Percentiles rank a stretch among this genome's conserved stretches.
These are phyloP conservation scores for Rhododendron ovatum DNA, from an alignment of 148 eudicot species.

Conservation along the genomic window DNA sequence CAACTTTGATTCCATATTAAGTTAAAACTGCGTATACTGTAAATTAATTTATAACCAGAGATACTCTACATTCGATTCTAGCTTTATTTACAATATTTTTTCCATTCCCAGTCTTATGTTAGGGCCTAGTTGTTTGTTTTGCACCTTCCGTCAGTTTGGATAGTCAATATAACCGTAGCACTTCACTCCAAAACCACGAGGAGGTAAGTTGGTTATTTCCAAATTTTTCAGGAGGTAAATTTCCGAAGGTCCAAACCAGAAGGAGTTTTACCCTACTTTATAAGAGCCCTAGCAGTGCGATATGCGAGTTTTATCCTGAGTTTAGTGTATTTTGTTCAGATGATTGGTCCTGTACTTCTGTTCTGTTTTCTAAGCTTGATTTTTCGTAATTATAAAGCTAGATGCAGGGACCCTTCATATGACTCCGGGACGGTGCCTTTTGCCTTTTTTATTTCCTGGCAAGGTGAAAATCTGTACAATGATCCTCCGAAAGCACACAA, in stretches of 20 bases:
- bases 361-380: not conserved
- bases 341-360: not conserved
- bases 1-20: not conserved
- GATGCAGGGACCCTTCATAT: conserved; percentile 46
- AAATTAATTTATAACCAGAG: no score
- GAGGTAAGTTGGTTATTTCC: not conserved
- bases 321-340: not conserved
- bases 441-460: conserved; percentile 35
- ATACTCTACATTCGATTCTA: no score
- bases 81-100: no score
- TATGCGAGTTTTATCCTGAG: not conserved
- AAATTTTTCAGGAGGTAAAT: not conserved
- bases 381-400: conserved; percentile 42
- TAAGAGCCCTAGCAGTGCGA: not conserved
- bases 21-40: no score
- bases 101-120: not conserved
- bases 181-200: not conserved
- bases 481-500: conserved; percentile 38
- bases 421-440: conserved; percentile 47
- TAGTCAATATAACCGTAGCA: not conserved
- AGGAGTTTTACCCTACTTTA: not conserved
- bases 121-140: not conserved
- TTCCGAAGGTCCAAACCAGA: not conserved
- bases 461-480: conserved; percentile 36
- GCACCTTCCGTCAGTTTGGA: not conserved